Conservation (phyloP, 805 yeast genomes). For the Candida arabinofermentans region DNA sequence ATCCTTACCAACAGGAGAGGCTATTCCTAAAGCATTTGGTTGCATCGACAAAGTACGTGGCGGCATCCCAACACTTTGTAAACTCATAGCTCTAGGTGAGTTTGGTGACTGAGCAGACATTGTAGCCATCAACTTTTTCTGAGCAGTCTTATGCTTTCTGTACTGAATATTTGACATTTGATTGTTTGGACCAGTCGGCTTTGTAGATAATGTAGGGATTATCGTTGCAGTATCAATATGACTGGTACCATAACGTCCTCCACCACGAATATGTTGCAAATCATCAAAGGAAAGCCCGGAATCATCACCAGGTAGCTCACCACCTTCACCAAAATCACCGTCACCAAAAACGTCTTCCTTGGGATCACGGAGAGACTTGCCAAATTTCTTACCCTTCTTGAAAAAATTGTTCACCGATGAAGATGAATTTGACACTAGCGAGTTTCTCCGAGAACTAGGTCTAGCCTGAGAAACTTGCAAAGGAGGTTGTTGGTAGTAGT, state of each 20-base stretch:
- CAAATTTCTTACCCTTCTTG: constrained; percentile 32
- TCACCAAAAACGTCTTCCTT: constrained; percentile 19
- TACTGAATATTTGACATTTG: constrained; percentile 54
- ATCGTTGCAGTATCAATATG: constrained; percentile 61
- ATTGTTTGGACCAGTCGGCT: constrained; percentile 24
- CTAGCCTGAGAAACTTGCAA: neutral
- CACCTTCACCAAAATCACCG: constrained; percentile 26
- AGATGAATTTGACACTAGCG: constrained; percentile 27
- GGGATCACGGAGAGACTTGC: constrained; percentile 6
- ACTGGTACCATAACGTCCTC: constrained; percentile 60
- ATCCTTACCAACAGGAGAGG: constrained; percentile 1
- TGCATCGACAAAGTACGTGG: constrained; percentile 46
- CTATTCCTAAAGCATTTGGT: constrained; percentile 7
- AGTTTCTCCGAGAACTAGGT: constrained; percentile 17
- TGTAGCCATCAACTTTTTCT: constrained; percentile 51
- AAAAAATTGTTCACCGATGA: constrained; percentile 38
- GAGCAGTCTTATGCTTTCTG: constrained; percentile 64
- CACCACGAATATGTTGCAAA: constrained; percentile 56
- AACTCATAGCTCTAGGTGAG: constrained; percentile 35
- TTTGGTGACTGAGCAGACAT: constrained; percentile 22
- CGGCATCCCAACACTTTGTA: constrained; percentile 22
- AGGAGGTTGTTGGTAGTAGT: neutral
- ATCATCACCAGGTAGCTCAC: constrained; percentile 30
- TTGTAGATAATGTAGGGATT: constrained; percentile 60
- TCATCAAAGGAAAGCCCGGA: constrained; percentile 59